These are phyloP conservation scores for Xylariaceae sp. DNA, from an alignment of 2,329 filamentous ascomycete genomes.

Conservation along the genomic window DNA sequence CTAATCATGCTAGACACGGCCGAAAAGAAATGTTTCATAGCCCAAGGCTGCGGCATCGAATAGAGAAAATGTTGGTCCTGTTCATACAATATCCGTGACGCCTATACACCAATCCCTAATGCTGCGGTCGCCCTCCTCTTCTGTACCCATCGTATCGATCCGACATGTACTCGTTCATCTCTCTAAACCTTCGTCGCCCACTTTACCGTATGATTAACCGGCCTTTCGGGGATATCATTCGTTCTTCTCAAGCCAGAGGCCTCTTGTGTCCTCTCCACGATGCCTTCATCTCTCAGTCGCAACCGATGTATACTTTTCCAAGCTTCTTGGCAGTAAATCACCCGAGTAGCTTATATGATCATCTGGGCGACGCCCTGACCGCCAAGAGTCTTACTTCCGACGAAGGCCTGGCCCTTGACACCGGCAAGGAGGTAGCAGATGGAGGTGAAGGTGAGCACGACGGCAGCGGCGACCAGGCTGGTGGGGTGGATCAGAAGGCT, in stretches of 20 bases:
- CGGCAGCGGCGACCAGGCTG: slow-evolving; percentile 79
- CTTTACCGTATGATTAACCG: no score
- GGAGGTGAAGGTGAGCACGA: slow-evolving; percentile 73
- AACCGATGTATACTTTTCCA: no score
- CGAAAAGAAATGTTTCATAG: slow-evolving; percentile 7
- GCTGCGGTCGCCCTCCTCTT: neutral
- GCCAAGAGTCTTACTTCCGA: slow-evolving; percentile 92
- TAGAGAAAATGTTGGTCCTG: slow-evolving; percentile 10
- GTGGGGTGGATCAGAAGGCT: slow-evolving; percentile 63
- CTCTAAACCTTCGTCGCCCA: neutral
- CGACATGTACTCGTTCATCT: slow-evolving; percentile 1
- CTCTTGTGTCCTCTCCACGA: neutral
- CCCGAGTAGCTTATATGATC: slow-evolving; percentile 68
- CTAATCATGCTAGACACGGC: slow-evolving; percentile 8
- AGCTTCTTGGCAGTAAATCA: no score
- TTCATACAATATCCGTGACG: slow-evolving; percentile 22
- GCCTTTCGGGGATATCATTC: no score
- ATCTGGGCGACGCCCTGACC: slow-evolving; percentile 93
- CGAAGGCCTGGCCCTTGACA: slow-evolving; percentile 78
- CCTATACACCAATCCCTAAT: slow-evolving; percentile 19
- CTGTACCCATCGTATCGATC: slow-evolving; percentile 9
- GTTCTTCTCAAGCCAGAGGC: no score
- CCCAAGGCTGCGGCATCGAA: slow-evolving; percentile 7
- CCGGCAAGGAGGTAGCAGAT: slow-evolving; percentile 78
- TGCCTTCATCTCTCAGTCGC: neutral